Evolutionary conservation across 2,329 filamentous ascomycete species (phyloP).

Genomic region (Hypomyces rosellus): DNA sequence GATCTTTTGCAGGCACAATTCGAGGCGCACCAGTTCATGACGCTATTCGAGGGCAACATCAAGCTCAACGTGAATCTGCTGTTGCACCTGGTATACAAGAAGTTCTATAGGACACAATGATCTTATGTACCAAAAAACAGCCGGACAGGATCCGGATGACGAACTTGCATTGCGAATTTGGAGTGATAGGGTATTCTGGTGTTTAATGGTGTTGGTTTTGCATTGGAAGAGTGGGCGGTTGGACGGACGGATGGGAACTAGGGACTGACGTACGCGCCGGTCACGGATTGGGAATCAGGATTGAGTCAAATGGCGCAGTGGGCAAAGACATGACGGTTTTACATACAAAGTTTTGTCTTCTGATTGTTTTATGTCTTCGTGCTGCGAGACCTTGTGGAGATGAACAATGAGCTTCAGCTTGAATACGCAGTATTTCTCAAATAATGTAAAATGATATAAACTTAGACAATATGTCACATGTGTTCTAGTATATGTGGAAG

Average conservation of each 20-base stretch:
- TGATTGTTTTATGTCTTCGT: conserved; percentile 4
- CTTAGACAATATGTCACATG: no score
- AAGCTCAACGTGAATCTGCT: conserved; percentile 94
- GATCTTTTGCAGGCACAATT: conserved; percentile 95
- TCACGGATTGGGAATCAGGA: conserved; percentile 3
- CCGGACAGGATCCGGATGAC: not conserved
- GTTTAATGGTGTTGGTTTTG: conserved; percentile 11
- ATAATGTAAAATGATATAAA: not conserved
- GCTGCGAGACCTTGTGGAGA: not conserved
- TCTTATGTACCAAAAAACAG: not conserved
- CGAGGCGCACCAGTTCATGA: conserved; percentile 94
- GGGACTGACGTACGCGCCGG: not conserved
- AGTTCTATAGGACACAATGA: conserved; percentile 79
- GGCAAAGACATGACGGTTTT: conserved; percentile 1
- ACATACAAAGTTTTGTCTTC: conserved; percentile 8
- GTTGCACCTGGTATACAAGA: conserved; percentile 95
- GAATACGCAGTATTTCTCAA: conserved; percentile 3
- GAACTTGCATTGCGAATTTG: not conserved
- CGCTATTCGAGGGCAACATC: conserved; percentile 78
- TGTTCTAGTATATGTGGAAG: no score
- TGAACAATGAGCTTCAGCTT: not conserved
- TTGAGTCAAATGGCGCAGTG: not conserved
- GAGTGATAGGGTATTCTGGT: conserved; percentile 3
- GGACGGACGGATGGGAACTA: not conserved
- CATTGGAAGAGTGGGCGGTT: conserved; percentile 1